Percentiles rank a stretch among this genome's conserved stretches.
phyloP scores from a whole-genome alignment of 768 basidiomycete genomes.

The Naganishia kalamii region DNA sequence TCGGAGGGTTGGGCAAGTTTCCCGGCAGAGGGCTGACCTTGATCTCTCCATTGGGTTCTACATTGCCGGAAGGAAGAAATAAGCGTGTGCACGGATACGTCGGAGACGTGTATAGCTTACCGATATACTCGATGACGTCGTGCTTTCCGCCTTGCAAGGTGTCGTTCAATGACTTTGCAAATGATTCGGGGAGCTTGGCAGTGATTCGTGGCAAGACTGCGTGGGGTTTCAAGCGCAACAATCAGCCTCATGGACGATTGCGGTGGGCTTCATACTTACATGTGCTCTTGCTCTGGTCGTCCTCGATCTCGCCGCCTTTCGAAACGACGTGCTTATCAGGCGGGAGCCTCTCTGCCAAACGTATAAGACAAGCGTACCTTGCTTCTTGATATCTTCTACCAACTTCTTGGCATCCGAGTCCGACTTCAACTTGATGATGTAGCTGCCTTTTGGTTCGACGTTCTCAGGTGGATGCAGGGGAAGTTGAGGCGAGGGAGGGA shows the following conservation, averaged over 20 bases:
- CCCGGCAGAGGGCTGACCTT: constrained; percentile 16
- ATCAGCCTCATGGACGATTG: neutral
- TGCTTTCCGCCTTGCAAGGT: constrained; percentile 2
- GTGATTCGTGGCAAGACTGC: constrained; percentile 18
- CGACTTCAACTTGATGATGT: constrained; percentile 23
- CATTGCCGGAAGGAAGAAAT: neutral
- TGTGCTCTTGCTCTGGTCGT: neutral
- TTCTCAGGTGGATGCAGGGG: no score
- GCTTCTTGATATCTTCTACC: neutral
- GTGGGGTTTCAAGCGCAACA: neutral
- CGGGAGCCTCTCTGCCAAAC: no score
- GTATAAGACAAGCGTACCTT: neutral
- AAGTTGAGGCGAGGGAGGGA: no score
- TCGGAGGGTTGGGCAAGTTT: constrained; percentile 8
- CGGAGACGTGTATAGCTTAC: neutral
- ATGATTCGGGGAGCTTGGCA: constrained; percentile 11
- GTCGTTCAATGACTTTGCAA: constrained; percentile 1
- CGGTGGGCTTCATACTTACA: neutral
- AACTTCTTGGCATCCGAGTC: constrained; percentile 7
- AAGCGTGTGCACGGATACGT: neutral
- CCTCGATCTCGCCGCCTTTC: no score
- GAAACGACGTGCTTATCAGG: no score
- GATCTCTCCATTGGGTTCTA: constrained; percentile 12
- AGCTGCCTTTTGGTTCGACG: constrained; percentile 1
- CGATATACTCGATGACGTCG: constrained; percentile 22